Base-by-base conservation (phyloP, 2,329 filamentous ascomycete species). In the Calonectria ilicicola region DNA sequence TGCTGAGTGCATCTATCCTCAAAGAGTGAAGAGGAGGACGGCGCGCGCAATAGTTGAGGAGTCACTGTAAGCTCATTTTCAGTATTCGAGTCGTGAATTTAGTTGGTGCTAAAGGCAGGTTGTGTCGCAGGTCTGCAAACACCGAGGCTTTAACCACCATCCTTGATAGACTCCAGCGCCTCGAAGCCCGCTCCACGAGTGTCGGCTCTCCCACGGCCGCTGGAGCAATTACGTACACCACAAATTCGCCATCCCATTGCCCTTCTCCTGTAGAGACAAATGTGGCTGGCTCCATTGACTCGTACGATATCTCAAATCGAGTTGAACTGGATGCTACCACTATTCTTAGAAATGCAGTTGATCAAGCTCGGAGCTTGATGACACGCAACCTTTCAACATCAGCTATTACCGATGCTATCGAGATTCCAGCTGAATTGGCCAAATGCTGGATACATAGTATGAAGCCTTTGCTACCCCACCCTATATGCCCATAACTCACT, bases 111-210 rank as follows among this genome's bases (percentile, higher is more conserved):
- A 26, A 74, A 66, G 40, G 44, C 47, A 32, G 47, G 58, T 15
- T 23, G 29, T 64, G 27, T 56, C 38, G 47, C 60, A 80, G 75
- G 17, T 70, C 75, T 3, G 64, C 69, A 17, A 72, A 74, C 44
- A 66, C 67, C 65, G 53, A 60, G 29, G 76, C 81, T 15, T 70
- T 82, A 1, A 66, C 74, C 5, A 77, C 77, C 21, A 82, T 82
- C 26, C 79, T 82, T 9, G 77, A 82, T 64, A 76, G 81, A 4
- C 44, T 82, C 0, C 77, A 81, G 17, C 80, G 80, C 3, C 79
- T 82, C 17, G 81, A 82, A 67, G 70, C 78, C 23, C 79, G 75
- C 32, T 73, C 70, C 35, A 67, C 70, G 1, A 29, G 63, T 26
- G 7, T 51, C 2, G 42, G 62, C 1, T 58, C 72, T 14, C 63